Conservation (phyloP, 805 yeast genomes). For the Cyberlindnera maclurae region DNA sequence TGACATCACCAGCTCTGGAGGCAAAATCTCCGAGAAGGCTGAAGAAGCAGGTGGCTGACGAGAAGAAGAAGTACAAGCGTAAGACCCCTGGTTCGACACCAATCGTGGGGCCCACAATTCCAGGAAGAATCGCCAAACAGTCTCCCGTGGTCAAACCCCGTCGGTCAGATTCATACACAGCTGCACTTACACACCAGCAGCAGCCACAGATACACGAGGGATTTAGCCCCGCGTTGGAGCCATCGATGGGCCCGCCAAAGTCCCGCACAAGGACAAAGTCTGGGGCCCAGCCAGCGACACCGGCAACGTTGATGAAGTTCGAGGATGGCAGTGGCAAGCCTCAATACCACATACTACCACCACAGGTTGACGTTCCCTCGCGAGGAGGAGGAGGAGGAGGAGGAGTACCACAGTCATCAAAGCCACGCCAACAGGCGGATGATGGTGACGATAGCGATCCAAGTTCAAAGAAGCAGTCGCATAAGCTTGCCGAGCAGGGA, state of each 20-base stretch:
- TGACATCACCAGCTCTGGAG: slow-evolving; percentile 63
- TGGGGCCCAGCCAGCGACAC: slow-evolving; percentile 22
- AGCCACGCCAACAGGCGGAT: not conserved
- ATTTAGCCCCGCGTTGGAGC: not conserved
- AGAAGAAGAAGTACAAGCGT: slow-evolving; percentile 26
- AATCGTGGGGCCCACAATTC: slow-evolving; percentile 29
- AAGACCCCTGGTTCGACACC: slow-evolving; percentile 35
- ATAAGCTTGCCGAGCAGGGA: slow-evolving; percentile 94
- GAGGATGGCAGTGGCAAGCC: slow-evolving; percentile 12
- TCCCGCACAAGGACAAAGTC: slow-evolving; percentile 9
- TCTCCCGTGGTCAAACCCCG: slow-evolving; percentile 32
- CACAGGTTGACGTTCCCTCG: slow-evolving; percentile 4
- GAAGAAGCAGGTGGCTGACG: slow-evolving; percentile 17
- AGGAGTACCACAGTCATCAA: not conserved
- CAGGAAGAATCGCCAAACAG: slow-evolving; percentile 27
- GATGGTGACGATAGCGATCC: slow-evolving; percentile 13
- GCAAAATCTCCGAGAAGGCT: slow-evolving; percentile 29
- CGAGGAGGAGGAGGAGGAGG: not conserved
- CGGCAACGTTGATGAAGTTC: slow-evolving; percentile 23
- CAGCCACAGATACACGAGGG: slow-evolving; percentile 5
- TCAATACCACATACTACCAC: slow-evolving; percentile 15
- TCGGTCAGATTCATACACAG: slow-evolving; percentile 15
- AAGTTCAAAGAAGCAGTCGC: slow-evolving; percentile 34
- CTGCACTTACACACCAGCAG: slow-evolving; percentile 3
- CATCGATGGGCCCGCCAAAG: slow-evolving; percentile 20